Conservation (phyloP, 2,329 filamentous ascomycete species). For the Fusarium sp. region DNA sequence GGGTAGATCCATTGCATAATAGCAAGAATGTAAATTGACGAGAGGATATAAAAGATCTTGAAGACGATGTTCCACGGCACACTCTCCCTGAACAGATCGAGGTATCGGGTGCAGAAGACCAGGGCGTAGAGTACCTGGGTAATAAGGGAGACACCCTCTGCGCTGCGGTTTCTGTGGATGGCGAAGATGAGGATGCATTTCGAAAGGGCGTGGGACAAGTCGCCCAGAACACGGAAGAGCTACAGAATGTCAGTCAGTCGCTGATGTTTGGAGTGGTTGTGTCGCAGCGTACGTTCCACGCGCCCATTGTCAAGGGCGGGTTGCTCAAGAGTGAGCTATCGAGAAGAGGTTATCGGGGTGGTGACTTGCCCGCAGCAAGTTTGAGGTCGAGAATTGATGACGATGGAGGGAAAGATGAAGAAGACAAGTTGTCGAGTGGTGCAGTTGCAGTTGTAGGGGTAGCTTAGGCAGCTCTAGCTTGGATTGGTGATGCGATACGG, state of each 20-base stretch:
- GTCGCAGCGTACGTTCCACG: constrained; percentile 53
- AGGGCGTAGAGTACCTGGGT: constrained; percentile 88
- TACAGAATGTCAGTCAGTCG: constrained; percentile 45
- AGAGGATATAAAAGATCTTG: constrained; percentile 89
- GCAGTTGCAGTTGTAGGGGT: background rate
- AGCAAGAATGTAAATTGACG: constrained; percentile 86
- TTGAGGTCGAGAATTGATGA: background rate
- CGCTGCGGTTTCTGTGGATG: constrained; percentile 88
- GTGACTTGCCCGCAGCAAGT: constrained; percentile 24
- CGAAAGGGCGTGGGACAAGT: constrained; percentile 85
- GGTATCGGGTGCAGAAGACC: constrained; percentile 89
- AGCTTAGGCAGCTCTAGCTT: constrained; percentile 25
- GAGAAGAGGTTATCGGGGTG: constrained; percentile 17
- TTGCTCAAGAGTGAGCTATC: constrained; percentile 31
- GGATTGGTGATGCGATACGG: constrained; percentile 37
- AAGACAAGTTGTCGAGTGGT: constrained; percentile 30
- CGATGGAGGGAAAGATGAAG: constrained; percentile 9
- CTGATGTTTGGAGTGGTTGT: background rate
- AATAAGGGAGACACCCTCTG: constrained; percentile 92
- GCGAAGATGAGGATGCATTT: constrained; percentile 92
- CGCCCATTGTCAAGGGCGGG: constrained; percentile 51
- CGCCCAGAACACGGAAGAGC: constrained; percentile 82
- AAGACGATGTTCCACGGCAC: constrained; percentile 79
- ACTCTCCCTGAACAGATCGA: constrained; percentile 77
- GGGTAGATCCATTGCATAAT: constrained; percentile 90